Base-by-base conservation (phyloP, 805 yeast species). In the Brettanomyces naardenensis region DNA sequence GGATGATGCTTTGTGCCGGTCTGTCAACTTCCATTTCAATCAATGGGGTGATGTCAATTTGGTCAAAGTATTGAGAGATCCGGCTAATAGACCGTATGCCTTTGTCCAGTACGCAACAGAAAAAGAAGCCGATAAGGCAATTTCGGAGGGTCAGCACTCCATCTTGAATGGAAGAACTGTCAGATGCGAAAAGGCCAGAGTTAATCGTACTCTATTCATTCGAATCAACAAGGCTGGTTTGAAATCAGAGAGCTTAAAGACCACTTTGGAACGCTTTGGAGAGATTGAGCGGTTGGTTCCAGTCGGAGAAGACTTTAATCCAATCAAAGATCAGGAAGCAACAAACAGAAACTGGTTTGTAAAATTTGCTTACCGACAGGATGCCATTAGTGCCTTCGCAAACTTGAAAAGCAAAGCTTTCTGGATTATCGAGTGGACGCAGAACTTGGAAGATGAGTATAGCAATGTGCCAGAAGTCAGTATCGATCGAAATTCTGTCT, bases 121-220 rank as follows among this genome's bases (percentile, higher is more conserved):
- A 45, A 65, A 61, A 6, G 90, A 82, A 46, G 88, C 95, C 4
- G 66, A 69, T 43, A 53, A 45, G 4, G 96, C 95, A 1, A 69
- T 87, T 37, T 59, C 55, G 15, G 66, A 68, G 42, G 95, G 87
- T 9, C 90, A 84, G 49, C 78, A 79, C 40, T 68, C 86, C 5
- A 56, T 65, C 5, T 59, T 88, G 34, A 77, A 84, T 54, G 94
- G 88, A 11, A 70, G 95, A 54, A 65, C 75, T 3, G 74, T 90
- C 31, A 71, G 97, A 39, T 85, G 95, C 61, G 97, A 90, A 60
- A 79, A 79, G 15, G 97, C 97, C 1, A 79, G 83, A 51, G 95
- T 89, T 33, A 90, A 89, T 59, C 69, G 97, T 45, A 89, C 97
- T 11, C 64, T 90, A 30, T 83, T 75, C 53, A 56, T 87, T 32